These are phyloP conservation scores for Botrytis sinoallii DNA, from an alignment of 2,329 filamentous ascomycete species.

Conservation along the genomic window DNA sequence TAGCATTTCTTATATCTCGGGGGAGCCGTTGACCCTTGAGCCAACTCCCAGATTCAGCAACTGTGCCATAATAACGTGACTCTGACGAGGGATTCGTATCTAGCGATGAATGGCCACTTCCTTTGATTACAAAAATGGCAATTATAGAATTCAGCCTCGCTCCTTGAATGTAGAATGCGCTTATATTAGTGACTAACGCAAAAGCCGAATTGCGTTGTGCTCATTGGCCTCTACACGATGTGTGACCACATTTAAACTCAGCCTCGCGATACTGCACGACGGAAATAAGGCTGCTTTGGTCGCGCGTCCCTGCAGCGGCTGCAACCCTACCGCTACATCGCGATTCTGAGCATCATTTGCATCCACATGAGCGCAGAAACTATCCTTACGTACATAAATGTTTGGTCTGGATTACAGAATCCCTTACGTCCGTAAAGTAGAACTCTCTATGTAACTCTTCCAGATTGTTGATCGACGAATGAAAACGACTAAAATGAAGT, in stretches of 20 bases:
- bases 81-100: not conserved
- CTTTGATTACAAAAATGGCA: not conserved
- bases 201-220: not conserved
- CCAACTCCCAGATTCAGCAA: not conserved
- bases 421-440: not conserved
- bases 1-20: constrained; percentile 2
- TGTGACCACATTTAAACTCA: not conserved
- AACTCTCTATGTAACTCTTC: not conserved
- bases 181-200: not conserved
- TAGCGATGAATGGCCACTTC: not conserved
- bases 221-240: not conserved
- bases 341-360: not conserved
- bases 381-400: not conserved
- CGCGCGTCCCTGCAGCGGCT: not conserved
- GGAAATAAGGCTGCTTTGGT: not conserved
- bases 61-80: constrained; percentile 7
- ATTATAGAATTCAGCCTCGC: constrained; percentile 11
- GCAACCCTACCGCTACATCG: not conserved
- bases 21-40: not conserved
- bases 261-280: not conserved
- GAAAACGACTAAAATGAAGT: not conserved
- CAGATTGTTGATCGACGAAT: not conserved
- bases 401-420: not conserved
- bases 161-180: not conserved
- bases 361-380: not conserved